A percentile compares a stretch with the other conserved stretches of the same genome.
These are phyloP conservation scores for Boechera retrofracta DNA, from an alignment of 345 rosid species.

Conservation along the genomic window DNA sequence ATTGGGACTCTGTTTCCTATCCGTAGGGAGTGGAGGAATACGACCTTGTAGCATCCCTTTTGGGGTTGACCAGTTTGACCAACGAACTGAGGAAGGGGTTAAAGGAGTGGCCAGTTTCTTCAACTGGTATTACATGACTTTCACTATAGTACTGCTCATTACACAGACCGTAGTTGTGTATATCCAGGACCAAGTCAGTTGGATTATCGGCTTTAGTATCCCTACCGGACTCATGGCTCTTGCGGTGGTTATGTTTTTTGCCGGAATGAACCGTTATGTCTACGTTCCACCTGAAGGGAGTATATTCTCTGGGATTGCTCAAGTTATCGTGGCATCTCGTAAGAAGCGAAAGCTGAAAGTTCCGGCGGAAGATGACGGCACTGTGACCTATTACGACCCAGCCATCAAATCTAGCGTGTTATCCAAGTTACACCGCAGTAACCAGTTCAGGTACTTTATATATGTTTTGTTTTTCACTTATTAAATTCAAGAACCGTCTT, in stretches of 20 bases:
- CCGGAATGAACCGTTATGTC: constrained; percentile 65
- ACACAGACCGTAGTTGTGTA: constrained; percentile 68
- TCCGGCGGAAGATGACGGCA: constrained; percentile 50
- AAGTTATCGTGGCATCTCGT: constrained; percentile 63
- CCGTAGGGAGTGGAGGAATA: constrained; percentile 81
- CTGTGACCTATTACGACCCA: constrained; percentile 47
- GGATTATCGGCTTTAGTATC: constrained; percentile 77
- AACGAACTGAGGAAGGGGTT: constrained; percentile 59
- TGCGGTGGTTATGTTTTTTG: constrained; percentile 59
- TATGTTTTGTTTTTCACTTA: not conserved
- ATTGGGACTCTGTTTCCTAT: constrained; percentile 54
- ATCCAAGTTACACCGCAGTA: constrained; percentile 64
- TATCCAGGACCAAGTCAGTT: constrained; percentile 73
- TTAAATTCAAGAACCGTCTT: not conserved
- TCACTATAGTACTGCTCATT: constrained; percentile 63
- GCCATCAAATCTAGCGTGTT: constrained; percentile 41
- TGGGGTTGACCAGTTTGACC: constrained; percentile 84
- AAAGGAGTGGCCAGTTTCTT: constrained; percentile 72
- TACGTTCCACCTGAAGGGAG: constrained; percentile 72
- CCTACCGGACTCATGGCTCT: constrained; percentile 69
- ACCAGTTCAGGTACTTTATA: constrained; percentile 60
- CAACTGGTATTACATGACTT: constrained; percentile 76
- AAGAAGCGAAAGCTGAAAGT: constrained; percentile 49
- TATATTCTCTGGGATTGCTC: constrained; percentile 60
- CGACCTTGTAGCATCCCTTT: constrained; percentile 87